Conservation (phyloP, 768 basidiomycete species). For the Hypholoma sublateritium region DNA sequence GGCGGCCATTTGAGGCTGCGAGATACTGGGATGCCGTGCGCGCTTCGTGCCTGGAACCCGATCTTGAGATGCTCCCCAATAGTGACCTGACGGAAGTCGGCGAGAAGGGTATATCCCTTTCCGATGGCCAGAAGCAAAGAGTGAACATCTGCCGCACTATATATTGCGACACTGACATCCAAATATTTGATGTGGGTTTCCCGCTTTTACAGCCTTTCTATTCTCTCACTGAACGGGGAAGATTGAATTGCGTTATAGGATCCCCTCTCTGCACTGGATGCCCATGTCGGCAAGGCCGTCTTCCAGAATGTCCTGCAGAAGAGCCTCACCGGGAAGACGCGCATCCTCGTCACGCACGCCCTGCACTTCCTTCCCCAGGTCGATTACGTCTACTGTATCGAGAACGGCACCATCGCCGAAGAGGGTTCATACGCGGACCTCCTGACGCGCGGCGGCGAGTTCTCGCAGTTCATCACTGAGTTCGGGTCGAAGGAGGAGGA, state of each 20-base stretch:
- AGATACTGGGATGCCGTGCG: slow-evolving; percentile 80
- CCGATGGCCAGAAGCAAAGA: slow-evolving; percentile 79
- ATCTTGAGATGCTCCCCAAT: slow-evolving; percentile 72
- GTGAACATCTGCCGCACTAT: slow-evolving; percentile 85
- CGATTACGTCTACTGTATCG: slow-evolving; percentile 81
- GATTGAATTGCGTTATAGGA: slow-evolving; percentile 41
- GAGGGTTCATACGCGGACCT: slow-evolving; percentile 78
- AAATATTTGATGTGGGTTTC: slow-evolving; percentile 71
- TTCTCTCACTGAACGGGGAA: neutral
- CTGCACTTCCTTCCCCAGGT: slow-evolving; percentile 87
- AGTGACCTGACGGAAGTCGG: slow-evolving; percentile 76
- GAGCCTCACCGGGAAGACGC: slow-evolving; percentile 65
- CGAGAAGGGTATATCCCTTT: slow-evolving; percentile 75
- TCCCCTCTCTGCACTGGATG: slow-evolving; percentile 88
- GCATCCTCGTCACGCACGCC: slow-evolving; percentile 89
- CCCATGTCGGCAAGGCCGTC: slow-evolving; percentile 85
- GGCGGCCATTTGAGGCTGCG: slow-evolving; percentile 76
- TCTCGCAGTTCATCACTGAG: slow-evolving; percentile 71
- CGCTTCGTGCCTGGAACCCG: slow-evolving; percentile 78
- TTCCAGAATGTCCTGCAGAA: slow-evolving; percentile 82
- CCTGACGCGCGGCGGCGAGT: slow-evolving; percentile 61
- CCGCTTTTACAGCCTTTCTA: neutral
- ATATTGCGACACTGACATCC: slow-evolving; percentile 84
- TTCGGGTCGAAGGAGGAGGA: slow-evolving; percentile 72
- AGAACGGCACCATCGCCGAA: slow-evolving; percentile 77